Evolutionary conservation across 352 stramenopile species (phyloP).

Genomic region (Plasmopara muralis): DNA sequence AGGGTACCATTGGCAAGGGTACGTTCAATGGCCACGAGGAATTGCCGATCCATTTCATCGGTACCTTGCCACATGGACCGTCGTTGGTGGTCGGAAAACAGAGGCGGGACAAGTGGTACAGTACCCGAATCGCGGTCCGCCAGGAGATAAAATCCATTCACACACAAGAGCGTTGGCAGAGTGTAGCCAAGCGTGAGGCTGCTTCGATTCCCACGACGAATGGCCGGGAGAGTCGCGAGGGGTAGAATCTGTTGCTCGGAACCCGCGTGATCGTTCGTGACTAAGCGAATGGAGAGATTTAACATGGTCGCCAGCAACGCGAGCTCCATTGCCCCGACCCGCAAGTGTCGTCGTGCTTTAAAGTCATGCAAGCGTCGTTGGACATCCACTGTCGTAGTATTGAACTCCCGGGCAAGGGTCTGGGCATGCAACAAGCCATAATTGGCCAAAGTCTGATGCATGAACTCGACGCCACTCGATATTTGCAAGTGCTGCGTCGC

Average conservation of each 20-base stretch:
- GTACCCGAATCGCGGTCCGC: conserved; percentile 18
- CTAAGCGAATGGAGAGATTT: conserved; percentile 58
- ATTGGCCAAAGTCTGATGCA: conserved; percentile 59
- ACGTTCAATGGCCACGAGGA: conserved; percentile 56
- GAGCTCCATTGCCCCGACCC: conserved; percentile 61
- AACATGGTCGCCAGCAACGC: conserved; percentile 69
- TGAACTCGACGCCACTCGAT: conserved; percentile 35
- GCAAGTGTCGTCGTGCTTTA: conserved; percentile 47
- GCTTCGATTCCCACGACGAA: conserved; percentile 48
- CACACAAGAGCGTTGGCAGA: conserved; percentile 54
- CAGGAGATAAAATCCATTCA: conserved; percentile 67
- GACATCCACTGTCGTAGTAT: conserved; percentile 50
- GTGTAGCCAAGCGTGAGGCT: conserved; percentile 66
- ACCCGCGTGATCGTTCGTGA: conserved; percentile 78
- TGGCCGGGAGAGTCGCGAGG: conserved; percentile 35
- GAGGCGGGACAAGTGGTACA: background rate
- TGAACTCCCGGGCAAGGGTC: conserved; percentile 46
- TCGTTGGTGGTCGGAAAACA: conserved; percentile 9
- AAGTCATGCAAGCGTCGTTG: conserved; percentile 77
- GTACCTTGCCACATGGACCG: conserved; percentile 60
- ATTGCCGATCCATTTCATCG: conserved; percentile 65
- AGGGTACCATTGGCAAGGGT: conserved; percentile 23
- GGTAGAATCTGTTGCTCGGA: conserved; percentile 58
- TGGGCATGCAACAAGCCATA: conserved; percentile 67
- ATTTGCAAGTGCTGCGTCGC: conserved; percentile 26